Evolutionary conservation across 2,329 filamentous ascomycete genomes (phyloP), one percentile per base, ranked within the genome.

Genomic region (Mariannaea sp.): DNA sequence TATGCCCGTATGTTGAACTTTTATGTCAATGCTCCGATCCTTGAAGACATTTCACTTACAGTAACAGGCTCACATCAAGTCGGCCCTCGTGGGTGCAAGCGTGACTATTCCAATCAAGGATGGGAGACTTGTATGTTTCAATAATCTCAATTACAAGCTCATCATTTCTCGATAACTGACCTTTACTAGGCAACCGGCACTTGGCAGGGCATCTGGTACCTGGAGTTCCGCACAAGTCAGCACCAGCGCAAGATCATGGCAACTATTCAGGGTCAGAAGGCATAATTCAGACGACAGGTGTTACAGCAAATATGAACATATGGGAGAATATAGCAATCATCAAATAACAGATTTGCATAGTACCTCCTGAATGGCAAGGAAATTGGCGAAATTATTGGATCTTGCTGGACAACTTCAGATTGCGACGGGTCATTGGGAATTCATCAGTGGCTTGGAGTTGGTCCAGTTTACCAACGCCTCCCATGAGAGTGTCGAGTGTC

Each of bases 181-280:
- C 35, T 32, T 16, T 2, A 20, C 16, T 36, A 82, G 79, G 80
- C 80, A 17, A 83, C 82, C 10, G 85, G 85, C 17, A 88, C 84
- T 4, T 93, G 89, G 90, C 90, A 94, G 66, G 85, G 94, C 0
- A 93, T 97, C 55, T 97, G 90, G 89, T 96, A 95, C 72, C 76
- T 97, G 60, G 94, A 97, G 74, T 97, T 97, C 71, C 81, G 93
- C 51, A 82, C 79, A 8, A 77, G 77, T 62, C 90, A 84, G 73
- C 92, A 97, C 73, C 79, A 84, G 59, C 83, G 94, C 66, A 89
- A 85, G 70, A 83, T 97, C 10, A 87, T 99, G 57, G 93, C 93
- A 48, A 97, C 94, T 1, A 95, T 97, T 57, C 92, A 97, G 73
- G 94, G 93, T 36, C 89, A 97, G 76, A 85, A 85, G 71, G 75